phyloP scores from a whole-genome alignment of 163 green algal genomes.

The Prototheca wickerhamii region DNA sequence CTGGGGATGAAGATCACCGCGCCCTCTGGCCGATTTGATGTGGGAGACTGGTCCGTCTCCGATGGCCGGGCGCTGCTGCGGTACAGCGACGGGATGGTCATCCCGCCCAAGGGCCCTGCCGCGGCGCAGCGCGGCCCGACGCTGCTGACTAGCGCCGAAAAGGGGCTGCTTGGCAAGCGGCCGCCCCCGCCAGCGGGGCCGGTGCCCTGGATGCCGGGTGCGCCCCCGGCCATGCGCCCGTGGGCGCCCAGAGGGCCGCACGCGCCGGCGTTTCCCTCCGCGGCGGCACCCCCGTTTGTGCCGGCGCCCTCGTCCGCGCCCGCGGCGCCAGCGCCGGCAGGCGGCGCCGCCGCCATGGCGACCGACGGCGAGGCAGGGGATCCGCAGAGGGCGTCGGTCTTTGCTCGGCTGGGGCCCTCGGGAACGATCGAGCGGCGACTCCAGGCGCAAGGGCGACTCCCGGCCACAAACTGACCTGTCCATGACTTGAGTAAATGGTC shows the following conservation, averaged over 20 bases:
- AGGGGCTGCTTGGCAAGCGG: too few species aligned
- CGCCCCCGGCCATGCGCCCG: too few species aligned
- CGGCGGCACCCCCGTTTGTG: too few species aligned
- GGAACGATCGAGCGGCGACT: neutral
- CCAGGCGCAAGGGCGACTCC: neutral
- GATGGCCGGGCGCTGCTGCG: slow-evolving; percentile 15
- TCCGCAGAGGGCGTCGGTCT: neutral
- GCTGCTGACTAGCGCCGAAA: too few species aligned
- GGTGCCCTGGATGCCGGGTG: too few species aligned
- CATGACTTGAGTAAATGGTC: too few species aligned
- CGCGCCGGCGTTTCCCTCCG: too few species aligned
- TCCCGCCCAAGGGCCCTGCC: slow-evolving; percentile 10
- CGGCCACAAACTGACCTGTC: neutral
- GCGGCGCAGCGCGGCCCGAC: neutral
- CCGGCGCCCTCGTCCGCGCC: too few species aligned
- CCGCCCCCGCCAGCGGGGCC: neutral
- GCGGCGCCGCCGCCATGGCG: too few species aligned
- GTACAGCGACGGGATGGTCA: slow-evolving; percentile 14
- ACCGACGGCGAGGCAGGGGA: too few species aligned
- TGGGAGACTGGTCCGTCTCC: slow-evolving; percentile 10
- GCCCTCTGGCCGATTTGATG: neutral
- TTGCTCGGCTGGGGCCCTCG: neutral
- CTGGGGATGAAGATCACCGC: slow-evolving; percentile 13
- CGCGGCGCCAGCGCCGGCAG: too few species aligned
- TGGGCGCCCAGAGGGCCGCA: too few species aligned